Base-by-base conservation (phyloP, 768 basidiomycete genomes). In the Russula earlei region DNA sequence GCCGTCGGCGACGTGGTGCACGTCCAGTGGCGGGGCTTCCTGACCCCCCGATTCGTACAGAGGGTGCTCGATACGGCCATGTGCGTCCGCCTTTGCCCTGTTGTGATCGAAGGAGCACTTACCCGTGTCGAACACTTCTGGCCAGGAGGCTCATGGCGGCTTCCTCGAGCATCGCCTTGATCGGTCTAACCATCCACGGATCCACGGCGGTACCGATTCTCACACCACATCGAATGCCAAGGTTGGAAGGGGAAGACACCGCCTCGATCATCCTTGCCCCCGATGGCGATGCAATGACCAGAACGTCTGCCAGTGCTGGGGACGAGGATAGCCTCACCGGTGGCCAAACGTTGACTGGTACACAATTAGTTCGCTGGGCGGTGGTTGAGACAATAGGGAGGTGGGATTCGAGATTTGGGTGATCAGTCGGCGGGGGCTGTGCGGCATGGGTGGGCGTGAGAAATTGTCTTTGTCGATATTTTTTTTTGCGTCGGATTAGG, bases 21-120 rank as follows among this genome's bases (percentile, higher is more conserved):
- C 55, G 58, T 87, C 3, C 71, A 74, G 37, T 89, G 85, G 85
- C 66, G 62, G 22, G 86, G 87, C 1, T 67, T 86, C 31, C 66
- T 88, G 25, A 63, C 72, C 14, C 72, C 76, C 0, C 52, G 38
- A 1, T 85, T 87, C 60, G 72, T 84, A 7, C 78, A 78, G 60
- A 67, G 69, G 0, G 65, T 85, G 33, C 63, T 86, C 24, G 73
- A 81, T 36, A 65, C 68, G 0, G 69, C 74, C 6, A 52, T 68
- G 82, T 79, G 63, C 53, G 74, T 69, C 10, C 24, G 25, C 33
- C 14, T n/a, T 33, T 34, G 19, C 8, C 19, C 48, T 34, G 27
- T 31, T 38, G 19, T 38, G 31, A 47, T n/a, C 20, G 29, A 34
- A 25, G 29, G 31, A 25, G 24, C 19, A 10, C 12, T 12, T 24